These are phyloP conservation scores for Emericellopsis terricola DNA, from an alignment of 495 filamentous ascomycete genomes.

Conservation along the genomic window DNA sequence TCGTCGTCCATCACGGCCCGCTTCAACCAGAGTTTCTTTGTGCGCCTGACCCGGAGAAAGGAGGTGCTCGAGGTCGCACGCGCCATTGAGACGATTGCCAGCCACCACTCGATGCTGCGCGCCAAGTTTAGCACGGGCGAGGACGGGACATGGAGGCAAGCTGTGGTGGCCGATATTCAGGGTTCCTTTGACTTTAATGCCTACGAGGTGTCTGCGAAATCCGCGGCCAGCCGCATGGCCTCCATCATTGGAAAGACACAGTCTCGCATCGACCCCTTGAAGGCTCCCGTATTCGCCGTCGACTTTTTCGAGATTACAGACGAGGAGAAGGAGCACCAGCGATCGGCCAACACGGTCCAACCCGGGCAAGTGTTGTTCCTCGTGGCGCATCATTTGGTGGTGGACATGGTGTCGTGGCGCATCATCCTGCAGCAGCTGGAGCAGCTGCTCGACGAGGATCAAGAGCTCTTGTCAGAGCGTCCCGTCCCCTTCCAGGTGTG, in stretches of 20 bases:
- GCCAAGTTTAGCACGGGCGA: slow-evolving; percentile 33
- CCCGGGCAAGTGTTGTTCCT: slow-evolving; percentile 37
- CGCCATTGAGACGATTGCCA: slow-evolving; percentile 39
- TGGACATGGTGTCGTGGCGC: slow-evolving; percentile 56
- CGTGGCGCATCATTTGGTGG: slow-evolving; percentile 46
- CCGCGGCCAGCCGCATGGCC: neutral
- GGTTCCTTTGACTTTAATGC: too few relatives aligned
- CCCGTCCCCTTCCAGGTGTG: slow-evolving; percentile 27
- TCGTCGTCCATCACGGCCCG: slow-evolving; percentile 46
- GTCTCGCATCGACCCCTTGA: slow-evolving; percentile 16
- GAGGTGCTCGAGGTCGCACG: slow-evolving; percentile 6
- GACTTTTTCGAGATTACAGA: slow-evolving; percentile 22
- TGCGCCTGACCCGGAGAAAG: slow-evolving; percentile 30
- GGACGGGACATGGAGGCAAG: neutral
- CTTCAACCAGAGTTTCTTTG: slow-evolving; percentile 54
- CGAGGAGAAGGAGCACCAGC: slow-evolving; percentile 22
- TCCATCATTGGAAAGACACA: slow-evolving; percentile 5
- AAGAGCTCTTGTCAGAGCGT: neutral
- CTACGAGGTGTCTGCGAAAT: neutral
- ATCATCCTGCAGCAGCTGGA: slow-evolving; percentile 51
- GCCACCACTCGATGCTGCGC: slow-evolving; percentile 54
- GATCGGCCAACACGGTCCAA: slow-evolving; percentile 24
- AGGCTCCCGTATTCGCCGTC: slow-evolving; percentile 13
- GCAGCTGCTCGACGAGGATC: slow-evolving; percentile 25
- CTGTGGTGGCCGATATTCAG: neutral